Percentiles rank a stretch among this genome's conserved stretches.
Evolutionary conservation across 306 rosid genomes (phyloP).

Genomic region (Cicer arietinum): DNA sequence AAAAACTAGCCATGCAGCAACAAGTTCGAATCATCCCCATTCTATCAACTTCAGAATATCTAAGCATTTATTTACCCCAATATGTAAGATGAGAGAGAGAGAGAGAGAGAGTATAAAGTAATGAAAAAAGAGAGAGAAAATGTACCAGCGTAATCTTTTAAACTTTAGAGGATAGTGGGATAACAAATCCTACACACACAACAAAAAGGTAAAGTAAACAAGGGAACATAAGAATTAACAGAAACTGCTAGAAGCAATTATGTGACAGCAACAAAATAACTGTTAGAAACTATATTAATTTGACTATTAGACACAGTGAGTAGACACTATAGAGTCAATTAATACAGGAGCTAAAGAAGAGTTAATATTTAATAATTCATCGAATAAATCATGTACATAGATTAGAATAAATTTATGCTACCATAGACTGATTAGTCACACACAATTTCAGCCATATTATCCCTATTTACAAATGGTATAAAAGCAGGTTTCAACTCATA

Average conservation of each 20-base stretch:
- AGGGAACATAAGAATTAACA: constrained; percentile 19
- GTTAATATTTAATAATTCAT: constrained; percentile 12
- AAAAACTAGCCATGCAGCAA: constrained; percentile 1
- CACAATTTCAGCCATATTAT: constrained; percentile 26
- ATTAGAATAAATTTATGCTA: constrained; percentile 1
- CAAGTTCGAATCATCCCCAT: constrained; percentile 19
- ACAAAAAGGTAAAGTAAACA: constrained; percentile 10
- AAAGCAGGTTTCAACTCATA: constrained; percentile 29
- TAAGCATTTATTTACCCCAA: not conserved
- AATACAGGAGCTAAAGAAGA: constrained; percentile 21
- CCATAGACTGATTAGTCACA: not conserved
- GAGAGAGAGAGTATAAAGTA: not conserved
- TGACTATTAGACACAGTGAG: not conserved
- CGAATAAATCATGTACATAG: not conserved
- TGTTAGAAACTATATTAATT: constrained; percentile 1
- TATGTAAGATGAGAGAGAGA: not conserved
- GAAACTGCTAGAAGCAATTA: constrained; percentile 14
- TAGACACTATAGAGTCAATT: constrained; percentile 16
- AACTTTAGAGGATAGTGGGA: constrained; percentile 71
- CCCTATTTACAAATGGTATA: constrained; percentile 8
- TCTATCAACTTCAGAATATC: constrained; percentile 39
- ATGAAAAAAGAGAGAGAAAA: constrained; percentile 15
- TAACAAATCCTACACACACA: constrained; percentile 74
- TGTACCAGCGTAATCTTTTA: constrained; percentile 74
- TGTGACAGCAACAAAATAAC: constrained; percentile 21